These are phyloP conservation scores for Isatis tinctoria DNA, from an alignment of 345 rosid genomes.

Conservation along the genomic window DNA sequence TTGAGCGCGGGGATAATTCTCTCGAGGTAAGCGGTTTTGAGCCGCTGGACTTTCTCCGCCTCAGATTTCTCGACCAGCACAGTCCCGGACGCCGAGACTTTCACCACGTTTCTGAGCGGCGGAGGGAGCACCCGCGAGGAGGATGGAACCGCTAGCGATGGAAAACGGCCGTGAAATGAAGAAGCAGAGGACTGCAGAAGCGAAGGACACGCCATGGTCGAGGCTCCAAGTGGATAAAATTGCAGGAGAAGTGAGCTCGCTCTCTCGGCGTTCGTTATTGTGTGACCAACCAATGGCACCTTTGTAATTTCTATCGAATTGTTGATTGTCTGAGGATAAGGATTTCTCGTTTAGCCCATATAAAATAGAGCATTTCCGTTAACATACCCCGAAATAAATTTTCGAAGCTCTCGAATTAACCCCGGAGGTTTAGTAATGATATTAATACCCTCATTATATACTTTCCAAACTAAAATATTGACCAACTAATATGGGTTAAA, in stretches of 20 bases:
- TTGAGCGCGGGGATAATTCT: conserved; percentile 76
- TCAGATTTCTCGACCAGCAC: conserved; percentile 86
- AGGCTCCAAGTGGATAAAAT: conserved; percentile 30
- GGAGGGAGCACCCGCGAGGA: conserved; percentile 27
- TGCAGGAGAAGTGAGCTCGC: conserved; percentile 11
- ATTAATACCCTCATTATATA: no score
- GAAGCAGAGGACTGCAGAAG: conserved; percentile 52
- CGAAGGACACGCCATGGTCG: conserved; percentile 52
- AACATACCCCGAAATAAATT: neutral
- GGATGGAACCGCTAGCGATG: conserved; percentile 31
- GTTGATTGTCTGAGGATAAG: conserved; percentile 18
- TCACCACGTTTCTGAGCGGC: conserved; percentile 40
- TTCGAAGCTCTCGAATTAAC: neutral
- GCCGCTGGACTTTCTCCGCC: conserved; percentile 58
- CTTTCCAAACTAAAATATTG: no score
- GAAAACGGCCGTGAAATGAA: conserved; percentile 53
- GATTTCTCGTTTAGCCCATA: conserved; percentile 5
- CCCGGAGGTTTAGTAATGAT: neutral
- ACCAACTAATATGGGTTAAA: no score
- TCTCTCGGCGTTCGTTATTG: conserved; percentile 6
- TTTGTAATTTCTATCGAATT: conserved; percentile 8
- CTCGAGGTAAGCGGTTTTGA: conserved; percentile 67
- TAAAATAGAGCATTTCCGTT: neutral
- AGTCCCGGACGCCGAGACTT: conserved; percentile 46
- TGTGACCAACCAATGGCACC: neutral